Percentiles rank a stretch among this genome's conserved stretches.
phyloP scores from a whole-genome alignment of 106 monocot species.

The Phalaenopsis equestris region DNA sequence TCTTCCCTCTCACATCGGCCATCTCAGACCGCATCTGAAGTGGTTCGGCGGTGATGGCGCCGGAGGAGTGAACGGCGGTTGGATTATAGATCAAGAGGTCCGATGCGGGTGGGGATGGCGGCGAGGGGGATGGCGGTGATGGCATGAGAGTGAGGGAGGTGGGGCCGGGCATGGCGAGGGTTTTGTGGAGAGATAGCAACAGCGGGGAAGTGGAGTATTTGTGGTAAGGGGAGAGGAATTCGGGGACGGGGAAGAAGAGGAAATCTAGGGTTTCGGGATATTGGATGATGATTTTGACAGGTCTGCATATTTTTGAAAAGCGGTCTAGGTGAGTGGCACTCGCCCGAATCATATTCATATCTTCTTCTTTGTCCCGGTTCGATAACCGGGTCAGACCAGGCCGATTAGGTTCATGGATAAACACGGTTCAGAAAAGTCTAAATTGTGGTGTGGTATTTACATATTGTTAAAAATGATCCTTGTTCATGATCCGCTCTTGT shows the following conservation, averaged over 20 bases:
- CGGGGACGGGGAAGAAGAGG: neutral
- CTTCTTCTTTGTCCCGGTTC: no score
- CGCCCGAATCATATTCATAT: neutral
- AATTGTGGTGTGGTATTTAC: no score
- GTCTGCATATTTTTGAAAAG: neutral
- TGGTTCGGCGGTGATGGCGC: neutral
- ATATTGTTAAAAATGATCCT: no score
- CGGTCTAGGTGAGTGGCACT: neutral
- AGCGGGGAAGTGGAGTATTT: neutral
- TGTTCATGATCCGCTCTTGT: no score
- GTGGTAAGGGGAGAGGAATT: neutral
- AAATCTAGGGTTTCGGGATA: conserved; percentile 1
- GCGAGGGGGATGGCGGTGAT: neutral
- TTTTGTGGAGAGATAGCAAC: neutral
- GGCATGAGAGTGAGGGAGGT: neutral
- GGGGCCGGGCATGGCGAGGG: conserved; percentile 1
- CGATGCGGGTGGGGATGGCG: neutral
- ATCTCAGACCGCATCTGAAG: neutral
- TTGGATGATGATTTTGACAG: neutral
- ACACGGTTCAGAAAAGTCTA: no score
- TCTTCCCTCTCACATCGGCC: neutral
- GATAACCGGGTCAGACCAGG: no score
- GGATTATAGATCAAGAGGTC: neutral
- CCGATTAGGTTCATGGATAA: no score
- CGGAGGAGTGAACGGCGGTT: neutral